A percentile compares a stretch with the other conserved stretches of the same genome.
Evolutionary conservation across 1,139 yeast genomes (phyloP).

Genomic region (Saccharomyces hybrid): DNA sequence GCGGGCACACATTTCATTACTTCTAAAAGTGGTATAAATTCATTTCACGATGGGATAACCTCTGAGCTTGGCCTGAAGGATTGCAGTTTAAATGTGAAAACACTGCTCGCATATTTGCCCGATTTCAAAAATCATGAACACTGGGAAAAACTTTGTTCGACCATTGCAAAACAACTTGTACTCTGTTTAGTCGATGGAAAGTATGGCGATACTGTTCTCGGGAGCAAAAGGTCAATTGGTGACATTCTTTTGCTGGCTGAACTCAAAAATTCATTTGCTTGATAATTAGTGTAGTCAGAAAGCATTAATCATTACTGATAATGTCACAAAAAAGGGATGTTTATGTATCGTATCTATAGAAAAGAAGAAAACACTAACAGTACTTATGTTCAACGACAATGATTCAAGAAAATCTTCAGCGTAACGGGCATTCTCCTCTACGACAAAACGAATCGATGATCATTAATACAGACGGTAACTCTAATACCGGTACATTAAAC

Average conservation of each 20-base stretch:
- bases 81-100: slow-evolving; percentile 7
- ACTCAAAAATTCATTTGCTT: slow-evolving; percentile 2
- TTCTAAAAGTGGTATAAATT: slow-evolving; percentile 22
- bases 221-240: slow-evolving; percentile 6
- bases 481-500: slow-evolving; percentile 25
- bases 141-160: slow-evolving; percentile 6
- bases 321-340: slow-evolving; percentile 5
- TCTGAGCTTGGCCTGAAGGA: slow-evolving; percentile 13
- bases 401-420: not conserved
- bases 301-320: not conserved
- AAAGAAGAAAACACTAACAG: not conserved
- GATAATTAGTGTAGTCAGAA: not conserved
- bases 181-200: slow-evolving; percentile 1
- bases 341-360: not conserved
- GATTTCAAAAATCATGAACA: slow-evolving; percentile 2
- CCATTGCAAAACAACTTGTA: slow-evolving; percentile 4
- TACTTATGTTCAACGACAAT: too few species aligned
- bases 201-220: slow-evolving; percentile 5
- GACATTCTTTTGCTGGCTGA: slow-evolving; percentile 6
- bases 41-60: slow-evolving; percentile 23
- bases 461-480: slow-evolving; percentile 18
- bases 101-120: slow-evolving; percentile 14
- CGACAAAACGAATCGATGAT: slow-evolving; percentile 21
- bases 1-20: slow-evolving; percentile 13
- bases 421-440: slow-evolving; percentile 5